Evolutionary conservation across 2,329 filamentous ascomycete species (phyloP).

Genomic region (Diaporthe ilicicola): DNA sequence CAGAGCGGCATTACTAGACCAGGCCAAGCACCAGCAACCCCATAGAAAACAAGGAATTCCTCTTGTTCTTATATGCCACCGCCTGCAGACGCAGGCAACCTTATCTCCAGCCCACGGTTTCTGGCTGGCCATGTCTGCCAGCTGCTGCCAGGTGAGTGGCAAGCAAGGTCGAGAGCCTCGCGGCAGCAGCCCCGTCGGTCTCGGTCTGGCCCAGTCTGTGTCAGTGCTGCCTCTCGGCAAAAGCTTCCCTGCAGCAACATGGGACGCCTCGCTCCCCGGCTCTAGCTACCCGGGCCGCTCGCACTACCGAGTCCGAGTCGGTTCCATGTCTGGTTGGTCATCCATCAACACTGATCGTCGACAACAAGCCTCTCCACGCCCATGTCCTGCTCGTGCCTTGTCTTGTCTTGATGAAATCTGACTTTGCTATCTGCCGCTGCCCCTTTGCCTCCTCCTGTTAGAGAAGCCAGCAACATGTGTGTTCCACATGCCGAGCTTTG

Average conservation of each 20-base stretch:
- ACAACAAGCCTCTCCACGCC: not conserved
- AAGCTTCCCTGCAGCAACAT: conserved; percentile 4
- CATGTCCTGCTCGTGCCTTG: conserved; percentile 12
- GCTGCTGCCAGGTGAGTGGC: no score
- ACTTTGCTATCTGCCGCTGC: conserved; percentile 4
- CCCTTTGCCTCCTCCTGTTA: conserved; percentile 9
- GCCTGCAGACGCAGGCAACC: not conserved
- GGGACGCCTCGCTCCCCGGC: conserved; percentile 13
- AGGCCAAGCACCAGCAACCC: conserved; percentile 6
- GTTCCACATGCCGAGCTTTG: conserved; percentile 22
- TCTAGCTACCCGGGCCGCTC: conserved; percentile 21
- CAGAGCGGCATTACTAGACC: not conserved
- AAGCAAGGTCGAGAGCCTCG: not conserved
- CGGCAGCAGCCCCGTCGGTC: not conserved
- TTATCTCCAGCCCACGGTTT: not conserved
- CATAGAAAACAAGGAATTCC: not conserved
- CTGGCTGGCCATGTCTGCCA: not conserved
- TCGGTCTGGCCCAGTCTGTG: not conserved
- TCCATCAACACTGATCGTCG: not conserved
- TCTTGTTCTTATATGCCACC: not conserved
- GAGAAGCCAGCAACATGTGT: conserved; percentile 1
- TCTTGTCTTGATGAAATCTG: not conserved
- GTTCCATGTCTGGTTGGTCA: conserved; percentile 1
- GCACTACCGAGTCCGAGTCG: conserved; percentile 7
- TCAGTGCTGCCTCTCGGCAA: conserved; percentile 3